Base-by-base conservation (phyloP, 441 rosid genomes). In the Croton setiger region DNA sequence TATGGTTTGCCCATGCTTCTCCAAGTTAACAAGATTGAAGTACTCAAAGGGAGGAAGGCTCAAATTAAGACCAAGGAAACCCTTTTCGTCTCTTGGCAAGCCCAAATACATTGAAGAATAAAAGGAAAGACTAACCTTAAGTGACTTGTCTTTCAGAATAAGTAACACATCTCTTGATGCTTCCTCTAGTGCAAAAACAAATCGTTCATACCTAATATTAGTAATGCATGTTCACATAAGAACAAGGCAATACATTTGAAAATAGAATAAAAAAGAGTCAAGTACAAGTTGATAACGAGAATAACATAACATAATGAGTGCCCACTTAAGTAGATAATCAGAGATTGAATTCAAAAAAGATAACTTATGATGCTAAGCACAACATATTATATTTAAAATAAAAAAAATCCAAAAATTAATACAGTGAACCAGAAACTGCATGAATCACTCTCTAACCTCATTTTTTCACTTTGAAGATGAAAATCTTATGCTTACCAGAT, bases 111-210 rank as follows among this genome's bases (percentile, higher is more conserved):
- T 13, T 8, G 33, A 69, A 49, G 11, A 71, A 15, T n/a, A 57
- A 68, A 63, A 44, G 20, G 18, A 71, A 33, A 33, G 52, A 56
- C 78, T 39, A 78, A 90, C 99, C 96, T 88, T 95, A 77, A 92
- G 72, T 66, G 96, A 87, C 86, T 81, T 95, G 79, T 87, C 94
- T 83, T 95, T 95, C 36, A 92, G 81, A 67, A 87, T 72, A 61
- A 92, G 95, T 69, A 95, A 76, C 91, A 87, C 80, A 79, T 95
- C 97, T 78, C 89, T 95, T 18, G 98, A 92, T 72, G 96, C 95
- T 79, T 92, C 99, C 86, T 92, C 98, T 31, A 95, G 90, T n/a
- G 96, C 93, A 43, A 67, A 58, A 63, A 92, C 86, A 83, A 87
- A 90, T 9, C 91, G 96, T 75, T 89, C 97, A 76, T 92, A 95